phyloP scores from a whole-genome alignment of 768 basidiomycete genomes.

The Fomitopsis pulvina region DNA sequence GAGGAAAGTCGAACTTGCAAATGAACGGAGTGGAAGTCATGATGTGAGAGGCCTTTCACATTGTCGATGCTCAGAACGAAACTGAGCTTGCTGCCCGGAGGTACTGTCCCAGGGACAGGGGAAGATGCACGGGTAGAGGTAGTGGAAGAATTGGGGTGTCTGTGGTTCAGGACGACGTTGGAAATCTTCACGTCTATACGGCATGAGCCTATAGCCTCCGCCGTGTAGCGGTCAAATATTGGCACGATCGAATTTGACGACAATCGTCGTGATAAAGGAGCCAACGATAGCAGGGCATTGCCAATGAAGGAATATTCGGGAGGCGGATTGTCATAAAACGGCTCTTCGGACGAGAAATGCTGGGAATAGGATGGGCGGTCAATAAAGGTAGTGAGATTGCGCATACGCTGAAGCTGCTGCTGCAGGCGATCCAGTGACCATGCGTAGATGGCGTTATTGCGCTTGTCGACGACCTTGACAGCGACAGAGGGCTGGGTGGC shows the following conservation, averaged over 20 bases:
- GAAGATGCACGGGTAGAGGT: constrained; percentile 71
- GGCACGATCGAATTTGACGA: constrained; percentile 74
- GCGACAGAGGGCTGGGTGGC: constrained; percentile 77
- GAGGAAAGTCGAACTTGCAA: constrained; percentile 85
- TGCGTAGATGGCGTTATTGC: constrained; percentile 78
- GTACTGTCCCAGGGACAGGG: constrained; percentile 60
- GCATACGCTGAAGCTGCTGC: constrained; percentile 89
- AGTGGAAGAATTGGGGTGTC: constrained; percentile 53
- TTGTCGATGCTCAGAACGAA: constrained; percentile 84
- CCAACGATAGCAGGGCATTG: constrained; percentile 75
- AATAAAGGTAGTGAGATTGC: constrained; percentile 83
- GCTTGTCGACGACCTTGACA: constrained; percentile 87
- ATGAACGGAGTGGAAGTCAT: constrained; percentile 83
- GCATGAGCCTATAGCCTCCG: constrained; percentile 94
- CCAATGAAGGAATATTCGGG: constrained; percentile 93
- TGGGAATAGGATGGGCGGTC: constrained; percentile 90
- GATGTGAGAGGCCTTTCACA: constrained; percentile 83
- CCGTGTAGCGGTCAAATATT: constrained; percentile 90
- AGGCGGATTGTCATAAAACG: constrained; percentile 85
- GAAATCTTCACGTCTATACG: constrained; percentile 79
- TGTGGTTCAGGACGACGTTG: constrained; percentile 57
- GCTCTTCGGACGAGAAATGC: constrained; percentile 90
- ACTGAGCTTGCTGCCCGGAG: constrained; percentile 71
- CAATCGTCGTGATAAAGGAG: constrained; percentile 69
- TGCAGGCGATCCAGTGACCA: constrained; percentile 90